Base-by-base conservation (phyloP, 2,329 filamentous ascomycete genomes). In the Pyrenophora graminea region DNA sequence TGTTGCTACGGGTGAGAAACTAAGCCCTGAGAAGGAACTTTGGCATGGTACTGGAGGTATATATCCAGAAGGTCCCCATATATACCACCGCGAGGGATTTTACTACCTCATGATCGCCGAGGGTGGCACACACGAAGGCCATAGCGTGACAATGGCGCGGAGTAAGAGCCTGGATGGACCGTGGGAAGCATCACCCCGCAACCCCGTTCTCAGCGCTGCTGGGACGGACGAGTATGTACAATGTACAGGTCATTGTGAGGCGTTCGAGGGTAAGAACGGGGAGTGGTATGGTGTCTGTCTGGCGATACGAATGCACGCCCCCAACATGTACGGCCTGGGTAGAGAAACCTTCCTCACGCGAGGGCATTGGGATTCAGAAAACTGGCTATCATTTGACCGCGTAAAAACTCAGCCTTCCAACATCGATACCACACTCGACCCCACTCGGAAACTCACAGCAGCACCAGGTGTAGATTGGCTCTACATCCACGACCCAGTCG, bases 101-200 rank as follows among this genome's bases (percentile, higher is more conserved):
- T 73, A 70, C 42, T 73, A 72, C 38, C 55, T 73, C 1, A 42
- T 73, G 46, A 59, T 71, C 30, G 68, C 70, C 0, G 67, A 74
- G 55, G 72, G 69, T 17, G 61, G 55, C 21, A 59, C 53, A 13
- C 53, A 51, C 37, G 44, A 55, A 42, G 45, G 45, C 17, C 56
- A 58, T 7, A 46, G 39, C 15, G 41, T 55, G 12, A 54, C 49
- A 10, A 59, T 59, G 33, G 56, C 58, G 15, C 45, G 58, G 3
- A 57, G 56, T 19, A 41, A 43, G 23, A 48, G 25, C 32, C 51
- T 59, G 1, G 46, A 41, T 10, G 56, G 56, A 8, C 56, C 56
- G 3, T 58, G 56, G 32, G 56, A 61, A 6, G 12, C 45, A 3
- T 51, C 43, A 25, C 54, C 56, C 1, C 32, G 33, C 19, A 61